A percentile compares a stretch with the other conserved stretches of the same genome.
Evolutionary conservation across 2,329 filamentous ascomycete genomes (phyloP).

Genomic region (Dendryphion nanum): DNA sequence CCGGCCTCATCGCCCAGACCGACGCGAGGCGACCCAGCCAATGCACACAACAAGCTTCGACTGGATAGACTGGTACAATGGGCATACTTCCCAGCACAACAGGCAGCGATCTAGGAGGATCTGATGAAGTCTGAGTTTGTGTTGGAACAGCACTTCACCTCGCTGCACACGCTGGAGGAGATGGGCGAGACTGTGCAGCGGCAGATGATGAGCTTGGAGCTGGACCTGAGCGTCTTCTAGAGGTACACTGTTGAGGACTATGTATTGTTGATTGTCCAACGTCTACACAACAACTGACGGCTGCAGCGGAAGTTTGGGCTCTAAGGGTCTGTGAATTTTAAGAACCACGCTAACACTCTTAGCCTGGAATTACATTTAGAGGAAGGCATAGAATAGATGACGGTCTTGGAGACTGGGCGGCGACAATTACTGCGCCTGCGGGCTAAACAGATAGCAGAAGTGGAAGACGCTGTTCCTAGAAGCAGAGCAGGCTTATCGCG

Average conservation of each 20-base stretch:
- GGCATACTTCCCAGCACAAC: slow-evolving; percentile 14
- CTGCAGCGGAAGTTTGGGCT: slow-evolving; percentile 14
- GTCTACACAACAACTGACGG: slow-evolving; percentile 7
- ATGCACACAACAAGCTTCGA: slow-evolving; percentile 18
- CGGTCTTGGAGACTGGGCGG: slow-evolving; percentile 3
- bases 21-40: slow-evolving; percentile 16
- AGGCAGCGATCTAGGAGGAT: slow-evolving; percentile 13
- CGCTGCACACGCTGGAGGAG: slow-evolving; percentile 14
- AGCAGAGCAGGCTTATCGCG: slow-evolving; percentile 8
- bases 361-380: slow-evolving; percentile 13
- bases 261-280: slow-evolving; percentile 12
- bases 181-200: slow-evolving; percentile 8
- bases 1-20: slow-evolving; percentile 10
- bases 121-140: slow-evolving; percentile 14
- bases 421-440: slow-evolving; percentile 14
- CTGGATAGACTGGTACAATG: slow-evolving; percentile 10
- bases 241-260: slow-evolving; percentile 14
- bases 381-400: slow-evolving; percentile 12
- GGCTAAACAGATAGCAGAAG: not conserved
- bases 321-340: slow-evolving; percentile 14
- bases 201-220: slow-evolving; percentile 15
- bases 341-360: slow-evolving; percentile 21
- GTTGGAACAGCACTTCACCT: slow-evolving; percentile 14
- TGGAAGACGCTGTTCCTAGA: not conserved
- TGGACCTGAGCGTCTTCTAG: slow-evolving; percentile 16